phyloP scores from a whole-genome alignment of 116 monocot species.

The Iris pallida region DNA sequence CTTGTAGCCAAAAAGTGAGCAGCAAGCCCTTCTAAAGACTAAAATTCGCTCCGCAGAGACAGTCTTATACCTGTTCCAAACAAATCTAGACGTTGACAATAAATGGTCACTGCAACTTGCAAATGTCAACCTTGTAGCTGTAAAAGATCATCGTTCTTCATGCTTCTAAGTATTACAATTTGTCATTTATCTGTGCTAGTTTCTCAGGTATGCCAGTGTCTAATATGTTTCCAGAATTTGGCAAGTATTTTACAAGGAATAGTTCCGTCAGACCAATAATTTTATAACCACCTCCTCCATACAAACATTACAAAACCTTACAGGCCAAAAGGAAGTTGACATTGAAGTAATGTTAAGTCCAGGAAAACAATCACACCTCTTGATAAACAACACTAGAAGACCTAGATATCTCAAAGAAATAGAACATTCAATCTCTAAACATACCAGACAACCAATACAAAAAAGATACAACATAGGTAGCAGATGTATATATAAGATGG shows the following conservation, averaged over 20 bases:
- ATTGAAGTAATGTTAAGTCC: background rate
- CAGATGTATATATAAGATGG: too few species aligned
- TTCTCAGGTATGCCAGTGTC: slow-evolving; percentile 77
- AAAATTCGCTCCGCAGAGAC: slow-evolving; percentile 97
- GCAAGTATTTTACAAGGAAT: background rate
- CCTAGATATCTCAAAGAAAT: background rate
- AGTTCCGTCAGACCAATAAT: background rate
- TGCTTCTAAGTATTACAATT: slow-evolving; percentile 91
- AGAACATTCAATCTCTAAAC: background rate
- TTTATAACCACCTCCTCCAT: background rate
- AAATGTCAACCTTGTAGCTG: too few species aligned
- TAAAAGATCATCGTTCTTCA: slow-evolving; percentile 64
- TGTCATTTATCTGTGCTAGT: slow-evolving; percentile 84
- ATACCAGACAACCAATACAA: too few species aligned
- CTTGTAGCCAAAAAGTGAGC: slow-evolving; percentile 96
- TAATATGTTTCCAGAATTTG: slow-evolving; percentile 62
- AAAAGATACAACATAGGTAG: too few species aligned
- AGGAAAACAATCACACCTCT: background rate
- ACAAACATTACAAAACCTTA: background rate
- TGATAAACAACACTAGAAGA: background rate
- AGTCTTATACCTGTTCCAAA: slow-evolving; percentile 76
- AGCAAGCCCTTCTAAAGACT: slow-evolving; percentile 94
- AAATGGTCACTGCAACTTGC: too few species aligned
- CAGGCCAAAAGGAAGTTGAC: background rate
- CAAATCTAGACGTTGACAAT: too few species aligned